Percentiles rank a stretch among this genome's conserved stretches.
Evolutionary conservation across 1,284 basidiomycete species (phyloP).

Genomic region (Leucoagaricus sp.): DNA sequence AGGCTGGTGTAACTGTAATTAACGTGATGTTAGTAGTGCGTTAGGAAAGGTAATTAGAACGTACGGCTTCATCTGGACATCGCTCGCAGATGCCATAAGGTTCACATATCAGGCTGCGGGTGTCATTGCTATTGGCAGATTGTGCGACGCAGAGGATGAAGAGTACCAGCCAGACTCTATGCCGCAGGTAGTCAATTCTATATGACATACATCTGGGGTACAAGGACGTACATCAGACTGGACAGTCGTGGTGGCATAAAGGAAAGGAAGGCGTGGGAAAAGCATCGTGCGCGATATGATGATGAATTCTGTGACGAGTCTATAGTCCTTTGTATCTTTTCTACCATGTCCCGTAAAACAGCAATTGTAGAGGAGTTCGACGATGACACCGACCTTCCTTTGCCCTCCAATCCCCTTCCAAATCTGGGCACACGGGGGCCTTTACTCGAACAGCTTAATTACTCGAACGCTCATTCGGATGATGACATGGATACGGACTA

Average conservation of each 20-base stretch:
- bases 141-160: neutral
- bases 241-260: slow-evolving; percentile 10
- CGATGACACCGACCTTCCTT: slow-evolving; percentile 85
- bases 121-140: neutral
- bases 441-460: slow-evolving; percentile 72
- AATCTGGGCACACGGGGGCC: slow-evolving; percentile 70
- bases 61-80: slow-evolving; percentile 78
- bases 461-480: slow-evolving; percentile 42
- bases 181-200: neutral
- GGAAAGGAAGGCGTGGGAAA: slow-evolving; percentile 14
- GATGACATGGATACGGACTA: slow-evolving; percentile 10
- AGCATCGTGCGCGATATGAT: neutral
- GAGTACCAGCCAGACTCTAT: neutral
- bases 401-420: slow-evolving; percentile 65
- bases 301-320: slow-evolving; percentile 4
- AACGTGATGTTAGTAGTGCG: neutral
- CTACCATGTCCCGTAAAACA: slow-evolving; percentile 59
- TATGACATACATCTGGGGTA: neutral
- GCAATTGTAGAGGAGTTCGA: slow-evolving; percentile 75
- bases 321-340: neutral
- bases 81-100: slow-evolving; percentile 84
- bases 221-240: neutral
- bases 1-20: slow-evolving; percentile 71
- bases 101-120: slow-evolving; percentile 52
- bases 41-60: slow-evolving; percentile 27